Conservation (phyloP, 192 early-diverging fungal genomes). For the Gigaspora rosea region DNA sequence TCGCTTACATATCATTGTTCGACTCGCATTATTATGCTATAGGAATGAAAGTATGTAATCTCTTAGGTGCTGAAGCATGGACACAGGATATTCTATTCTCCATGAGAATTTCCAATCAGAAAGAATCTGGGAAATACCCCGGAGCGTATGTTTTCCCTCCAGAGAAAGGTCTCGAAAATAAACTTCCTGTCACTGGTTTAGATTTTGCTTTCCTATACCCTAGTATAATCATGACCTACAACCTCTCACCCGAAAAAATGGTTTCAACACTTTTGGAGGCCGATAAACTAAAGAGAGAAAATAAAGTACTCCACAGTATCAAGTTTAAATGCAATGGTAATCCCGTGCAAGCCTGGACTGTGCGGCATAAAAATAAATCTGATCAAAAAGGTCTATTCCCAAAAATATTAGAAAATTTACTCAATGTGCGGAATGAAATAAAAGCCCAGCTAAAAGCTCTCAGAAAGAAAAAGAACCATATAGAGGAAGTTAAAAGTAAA, state of each 20-base stretch:
- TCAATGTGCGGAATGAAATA: background rate
- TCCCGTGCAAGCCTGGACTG: background rate
- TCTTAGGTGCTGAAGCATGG: constrained; percentile 12
- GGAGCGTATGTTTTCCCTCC: constrained; percentile 1
- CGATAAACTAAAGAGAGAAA: background rate
- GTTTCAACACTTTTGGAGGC: background rate
- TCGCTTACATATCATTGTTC: background rate
- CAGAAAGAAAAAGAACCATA: too few relatives aligned
- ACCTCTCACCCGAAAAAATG: constrained; percentile 13
- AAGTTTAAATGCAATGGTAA: background rate
- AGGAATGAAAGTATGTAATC: constrained; percentile 24
- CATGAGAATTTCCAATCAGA: background rate
- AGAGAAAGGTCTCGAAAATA: constrained; percentile 6
- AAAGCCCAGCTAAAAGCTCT: background rate
- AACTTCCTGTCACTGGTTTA: background rate
- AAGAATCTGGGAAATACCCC: background rate
- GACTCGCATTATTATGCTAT: background rate
- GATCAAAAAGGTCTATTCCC: too few relatives aligned
- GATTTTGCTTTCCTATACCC: constrained; percentile 17
- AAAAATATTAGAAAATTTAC: too few relatives aligned
- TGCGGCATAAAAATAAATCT: background rate
- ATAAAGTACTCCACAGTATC: background rate
- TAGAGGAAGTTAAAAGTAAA: too few relatives aligned
- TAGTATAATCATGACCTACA: constrained; percentile 1
- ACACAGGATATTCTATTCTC: background rate